Base-by-base conservation (phyloP, 768 basidiomycete species). In the Austroboletus festivus region DNA sequence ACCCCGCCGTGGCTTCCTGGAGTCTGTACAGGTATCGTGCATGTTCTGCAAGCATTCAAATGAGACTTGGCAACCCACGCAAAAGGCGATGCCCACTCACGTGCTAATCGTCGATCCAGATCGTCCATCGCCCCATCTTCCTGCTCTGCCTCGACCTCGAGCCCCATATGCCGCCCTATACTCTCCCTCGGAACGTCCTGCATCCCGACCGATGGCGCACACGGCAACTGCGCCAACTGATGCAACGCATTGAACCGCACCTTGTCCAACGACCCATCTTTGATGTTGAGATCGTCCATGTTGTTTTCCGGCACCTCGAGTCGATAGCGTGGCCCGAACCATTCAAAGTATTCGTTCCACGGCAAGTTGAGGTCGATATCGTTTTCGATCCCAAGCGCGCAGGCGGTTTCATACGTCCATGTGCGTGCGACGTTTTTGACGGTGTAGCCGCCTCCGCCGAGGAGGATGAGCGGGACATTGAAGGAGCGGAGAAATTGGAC, bases 341-440 rank as follows among this genome's bases (percentile, higher is more conserved):
- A 99, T 67, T 98, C 95, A 63, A 97, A 90, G 65, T 93, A 95
- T 56, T 85, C 81, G 67, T 85, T 89, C 82, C 83, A 92, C 2
- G 89, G 89, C 48, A 93, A 68, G 56, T 89, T 86, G 18, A 78
- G 76, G 61, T 91, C 85, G 46, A 89, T 84, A 12, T 78, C 78
- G 35, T 89, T 73, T 61, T 93, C 86, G 38, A 88, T 78, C 2
- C 91, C 94, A n/a, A 93, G 78, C 19, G 92, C 90, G 59, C 94
- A 88, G 1, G 93, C 95, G 0, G 96, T 99, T 68, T 99, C 95
- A 71, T 90, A 95, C 24, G 93, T 85, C 95, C 95, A 99, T 30
- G 86, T 83, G 38, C 92, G 78, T 6, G 92, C 91, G 18, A 97
- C 93, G 61, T 99, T 99, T 68, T 94, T 92, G 37, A 95, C 87